Evolutionary conservation across 345 rosid genomes (phyloP).

Genomic region (Lenwebbia sp.): DNA sequence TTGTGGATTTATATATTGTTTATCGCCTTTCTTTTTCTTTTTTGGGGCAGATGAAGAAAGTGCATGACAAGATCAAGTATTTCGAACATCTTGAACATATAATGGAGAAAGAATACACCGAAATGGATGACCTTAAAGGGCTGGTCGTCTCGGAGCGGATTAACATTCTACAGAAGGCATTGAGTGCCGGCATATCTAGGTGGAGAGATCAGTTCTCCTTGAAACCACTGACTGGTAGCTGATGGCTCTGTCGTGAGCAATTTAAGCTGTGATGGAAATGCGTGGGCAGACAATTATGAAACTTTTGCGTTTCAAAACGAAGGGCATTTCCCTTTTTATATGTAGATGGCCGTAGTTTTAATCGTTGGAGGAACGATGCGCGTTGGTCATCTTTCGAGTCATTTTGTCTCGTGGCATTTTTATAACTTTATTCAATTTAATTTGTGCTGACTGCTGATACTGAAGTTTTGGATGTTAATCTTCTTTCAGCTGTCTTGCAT

Average conservation of each 20-base stretch:
- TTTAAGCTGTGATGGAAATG: not conserved
- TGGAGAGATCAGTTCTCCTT: conserved; percentile 34
- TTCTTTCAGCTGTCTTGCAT: not conserved
- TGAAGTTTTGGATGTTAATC: not conserved
- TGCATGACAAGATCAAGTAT: conserved; percentile 56
- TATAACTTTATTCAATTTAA: not conserved
- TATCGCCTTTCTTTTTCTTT: not conserved
- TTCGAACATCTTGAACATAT: conserved; percentile 56
- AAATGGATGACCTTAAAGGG: conserved; percentile 42
- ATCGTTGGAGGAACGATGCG: not conserved
- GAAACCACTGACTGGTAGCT: not conserved
- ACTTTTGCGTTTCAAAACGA: not conserved
- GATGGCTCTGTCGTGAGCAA: not conserved
- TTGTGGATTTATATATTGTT: not conserved
- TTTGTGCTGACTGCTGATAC: not conserved
- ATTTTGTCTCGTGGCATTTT: not conserved
- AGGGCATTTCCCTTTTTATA: not conserved
- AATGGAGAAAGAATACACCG: conserved; percentile 66
- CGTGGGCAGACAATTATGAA: not conserved
- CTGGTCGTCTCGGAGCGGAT: conserved; percentile 30
- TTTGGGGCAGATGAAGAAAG: conserved; percentile 50
- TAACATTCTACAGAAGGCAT: conserved; percentile 29
- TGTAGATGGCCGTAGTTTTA: not conserved
- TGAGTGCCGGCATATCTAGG: conserved; percentile 36
- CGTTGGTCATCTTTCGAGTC: not conserved